Conservation (phyloP, 306 rosid genomes). For the Mimosa pudica region DNA sequence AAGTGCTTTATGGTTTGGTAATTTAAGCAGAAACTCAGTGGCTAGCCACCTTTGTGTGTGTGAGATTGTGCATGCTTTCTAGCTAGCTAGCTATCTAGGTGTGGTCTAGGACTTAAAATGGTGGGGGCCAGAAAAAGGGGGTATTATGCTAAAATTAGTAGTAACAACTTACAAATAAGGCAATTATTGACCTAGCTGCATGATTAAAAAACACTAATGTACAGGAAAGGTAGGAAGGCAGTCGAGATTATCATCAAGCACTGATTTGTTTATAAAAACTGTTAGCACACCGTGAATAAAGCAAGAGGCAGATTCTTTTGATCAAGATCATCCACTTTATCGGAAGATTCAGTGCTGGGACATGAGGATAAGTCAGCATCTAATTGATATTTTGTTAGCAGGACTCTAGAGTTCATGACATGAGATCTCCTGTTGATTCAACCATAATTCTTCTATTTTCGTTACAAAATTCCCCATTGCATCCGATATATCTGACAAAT, state of each 20-base stretch:
- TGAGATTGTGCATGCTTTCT: neutral
- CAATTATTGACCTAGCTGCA: neutral
- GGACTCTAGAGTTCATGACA: neutral
- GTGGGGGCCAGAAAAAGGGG: neutral
- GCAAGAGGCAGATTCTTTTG: neutral
- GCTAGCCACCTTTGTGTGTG: neutral
- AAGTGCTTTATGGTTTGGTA: neutral
- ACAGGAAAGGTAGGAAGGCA: neutral
- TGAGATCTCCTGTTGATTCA: neutral
- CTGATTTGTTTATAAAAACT: neutral
- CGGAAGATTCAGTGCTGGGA: slow-evolving; percentile 6
- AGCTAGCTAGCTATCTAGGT: neutral
- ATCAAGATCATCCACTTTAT: neutral
- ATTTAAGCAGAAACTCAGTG: neutral
- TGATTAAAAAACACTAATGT: neutral
- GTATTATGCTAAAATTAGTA: neutral
- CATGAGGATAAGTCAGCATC: neutral
- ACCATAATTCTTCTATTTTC: neutral
- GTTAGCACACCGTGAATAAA: neutral
- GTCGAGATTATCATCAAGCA: neutral
- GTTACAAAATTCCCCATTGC: neutral
- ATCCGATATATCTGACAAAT: neutral
- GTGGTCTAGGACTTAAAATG: neutral
- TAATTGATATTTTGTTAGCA: neutral
- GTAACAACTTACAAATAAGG: neutral